phyloP scores from a whole-genome alignment of 2,329 filamentous ascomycete genomes.

The Alternaria gansuensis region DNA sequence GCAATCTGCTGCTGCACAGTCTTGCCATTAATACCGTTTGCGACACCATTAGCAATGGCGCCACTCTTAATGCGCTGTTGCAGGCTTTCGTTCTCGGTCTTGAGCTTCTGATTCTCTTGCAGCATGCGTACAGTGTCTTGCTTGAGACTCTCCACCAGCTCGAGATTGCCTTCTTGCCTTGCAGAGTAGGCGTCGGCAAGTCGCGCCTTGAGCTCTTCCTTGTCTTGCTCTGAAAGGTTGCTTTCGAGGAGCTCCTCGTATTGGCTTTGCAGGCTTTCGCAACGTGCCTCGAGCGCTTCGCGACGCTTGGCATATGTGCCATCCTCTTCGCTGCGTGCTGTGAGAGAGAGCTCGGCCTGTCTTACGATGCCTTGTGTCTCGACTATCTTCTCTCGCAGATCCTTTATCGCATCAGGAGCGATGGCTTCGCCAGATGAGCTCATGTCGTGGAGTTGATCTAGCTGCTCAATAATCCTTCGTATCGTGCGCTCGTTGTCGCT shows the following conservation, averaged over 20 bases:
- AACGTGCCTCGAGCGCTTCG: slow-evolving; percentile 77
- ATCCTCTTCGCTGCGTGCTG: slow-evolving; percentile 71
- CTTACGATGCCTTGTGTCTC: slow-evolving; percentile 92
- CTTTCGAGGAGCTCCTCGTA: slow-evolving; percentile 84
- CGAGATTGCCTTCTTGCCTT: slow-evolving; percentile 75
- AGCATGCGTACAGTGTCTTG: slow-evolving; percentile 78
- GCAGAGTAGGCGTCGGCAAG: slow-evolving; percentile 79
- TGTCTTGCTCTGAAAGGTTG: slow-evolving; percentile 79
- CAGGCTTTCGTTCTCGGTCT: slow-evolving; percentile 80
- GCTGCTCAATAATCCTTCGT: slow-evolving; percentile 80
- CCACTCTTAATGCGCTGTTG: slow-evolving; percentile 76
- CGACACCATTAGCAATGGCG: slow-evolving; percentile 66
- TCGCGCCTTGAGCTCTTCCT: slow-evolving; percentile 82
- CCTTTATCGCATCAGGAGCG: slow-evolving; percentile 80
- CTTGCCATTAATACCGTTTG: slow-evolving; percentile 75
- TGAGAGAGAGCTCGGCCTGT: slow-evolving; percentile 88
- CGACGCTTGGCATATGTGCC: slow-evolving; percentile 70
- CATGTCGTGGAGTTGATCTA: slow-evolving; percentile 80
- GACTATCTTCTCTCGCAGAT: slow-evolving; percentile 78
- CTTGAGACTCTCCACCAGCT: slow-evolving; percentile 80
- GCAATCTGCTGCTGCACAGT: slow-evolving; percentile 97
- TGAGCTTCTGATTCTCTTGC: slow-evolving; percentile 83
- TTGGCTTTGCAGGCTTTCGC: slow-evolving; percentile 78
- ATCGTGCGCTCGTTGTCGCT: slow-evolving; percentile 91
- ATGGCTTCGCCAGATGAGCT: slow-evolving; percentile 80